Conservation (phyloP, 306 rosid genomes). For the Inga oerstediana region DNA sequence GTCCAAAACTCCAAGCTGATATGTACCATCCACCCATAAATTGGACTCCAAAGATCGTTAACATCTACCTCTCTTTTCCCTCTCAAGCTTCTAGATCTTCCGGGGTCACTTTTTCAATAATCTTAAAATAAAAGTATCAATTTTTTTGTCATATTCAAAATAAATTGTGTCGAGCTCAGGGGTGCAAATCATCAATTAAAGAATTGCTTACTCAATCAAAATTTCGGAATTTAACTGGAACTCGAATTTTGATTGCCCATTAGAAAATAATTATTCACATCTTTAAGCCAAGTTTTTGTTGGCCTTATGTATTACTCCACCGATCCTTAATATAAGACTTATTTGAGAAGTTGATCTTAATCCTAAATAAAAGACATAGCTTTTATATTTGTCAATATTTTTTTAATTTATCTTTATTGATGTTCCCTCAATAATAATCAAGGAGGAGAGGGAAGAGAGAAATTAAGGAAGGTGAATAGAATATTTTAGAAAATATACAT, state of each 20-base stretch:
- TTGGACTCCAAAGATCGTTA: conserved; percentile 10
- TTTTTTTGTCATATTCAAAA: background rate
- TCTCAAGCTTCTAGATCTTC: background rate
- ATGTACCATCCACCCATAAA: conserved; percentile 28
- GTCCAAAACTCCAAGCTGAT: conserved; percentile 11
- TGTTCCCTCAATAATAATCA: no score
- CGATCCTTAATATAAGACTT: no score
- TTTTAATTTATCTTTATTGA: no score
- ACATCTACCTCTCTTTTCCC: background rate
- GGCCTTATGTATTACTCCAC: background rate
- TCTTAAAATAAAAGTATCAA: background rate
- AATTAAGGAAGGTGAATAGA: no score
- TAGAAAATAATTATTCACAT: background rate
- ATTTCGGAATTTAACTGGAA: background rate
- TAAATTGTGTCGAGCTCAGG: background rate
- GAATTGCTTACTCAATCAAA: background rate
- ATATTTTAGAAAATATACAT: no score
- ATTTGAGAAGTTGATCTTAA: no score
- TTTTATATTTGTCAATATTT: no score
- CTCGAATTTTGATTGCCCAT: background rate
- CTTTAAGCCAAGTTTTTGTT: background rate
- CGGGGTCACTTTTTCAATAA: background rate
- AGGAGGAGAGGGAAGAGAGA: no score
- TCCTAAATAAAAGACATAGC: no score
- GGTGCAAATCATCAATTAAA: background rate